These are phyloP conservation scores for Karstenula rhodostoma DNA, from an alignment of 2,329 filamentous ascomycete genomes.

Conservation along the genomic window DNA sequence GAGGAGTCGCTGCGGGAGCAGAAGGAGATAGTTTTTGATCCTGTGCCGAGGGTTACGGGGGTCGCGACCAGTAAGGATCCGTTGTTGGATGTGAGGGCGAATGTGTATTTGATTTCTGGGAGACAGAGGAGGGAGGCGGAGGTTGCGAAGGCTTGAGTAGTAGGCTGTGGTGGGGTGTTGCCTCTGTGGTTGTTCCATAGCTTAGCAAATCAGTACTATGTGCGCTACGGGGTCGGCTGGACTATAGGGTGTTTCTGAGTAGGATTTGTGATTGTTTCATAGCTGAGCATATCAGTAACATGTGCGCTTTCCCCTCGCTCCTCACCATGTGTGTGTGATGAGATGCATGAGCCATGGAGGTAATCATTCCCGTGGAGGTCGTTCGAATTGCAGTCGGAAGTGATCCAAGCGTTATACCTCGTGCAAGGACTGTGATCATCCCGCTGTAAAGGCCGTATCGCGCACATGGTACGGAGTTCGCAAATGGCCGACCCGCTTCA, in stretches of 20 bases:
- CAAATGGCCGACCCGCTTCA: background rate
- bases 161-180: background rate
- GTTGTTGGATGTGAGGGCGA: slow-evolving; percentile 63
- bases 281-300: too few species aligned
- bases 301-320: too few species aligned
- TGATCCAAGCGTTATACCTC: background rate
- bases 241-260: too few species aligned
- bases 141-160: slow-evolving; percentile 11
- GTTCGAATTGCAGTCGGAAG: too few species aligned
- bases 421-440: slow-evolving; percentile 5
- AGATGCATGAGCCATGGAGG: background rate
- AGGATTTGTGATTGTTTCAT: too few species aligned
- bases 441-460: background rate
- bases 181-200: too few species aligned
- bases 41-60: slow-evolving; percentile 63
- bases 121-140: slow-evolving; percentile 59
- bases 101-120: slow-evolving; percentile 64
- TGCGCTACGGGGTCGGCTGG: too few species aligned
- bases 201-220: too few species aligned
- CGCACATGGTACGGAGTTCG: background rate
- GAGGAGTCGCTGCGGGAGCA: slow-evolving; percentile 55
- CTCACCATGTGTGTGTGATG: too few species aligned
- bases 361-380: too few species aligned
- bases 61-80: slow-evolving; percentile 64
- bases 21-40: slow-evolving; percentile 66